phyloP scores from a whole-genome alignment of 2,329 filamentous ascomycete genomes.

The Stemphylium vesicarium region DNA sequence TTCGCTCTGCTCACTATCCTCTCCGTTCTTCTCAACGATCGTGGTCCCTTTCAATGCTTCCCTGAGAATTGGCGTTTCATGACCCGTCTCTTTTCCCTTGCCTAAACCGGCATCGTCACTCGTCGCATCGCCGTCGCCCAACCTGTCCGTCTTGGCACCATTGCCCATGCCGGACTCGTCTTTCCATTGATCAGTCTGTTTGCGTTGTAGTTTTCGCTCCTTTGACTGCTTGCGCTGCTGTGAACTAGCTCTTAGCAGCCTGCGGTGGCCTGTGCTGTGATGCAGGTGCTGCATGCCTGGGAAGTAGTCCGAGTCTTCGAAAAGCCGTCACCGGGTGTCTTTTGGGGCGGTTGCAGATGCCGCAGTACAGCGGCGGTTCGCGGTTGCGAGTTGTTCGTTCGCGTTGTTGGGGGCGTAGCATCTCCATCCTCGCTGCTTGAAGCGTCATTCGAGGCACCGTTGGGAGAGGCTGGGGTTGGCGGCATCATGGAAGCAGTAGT shows the following conservation, averaged over 20 bases:
- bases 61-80: conserved; percentile 33
- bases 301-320: conserved; percentile 53
- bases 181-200: conserved; percentile 50
- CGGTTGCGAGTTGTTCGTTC: conserved; percentile 27
- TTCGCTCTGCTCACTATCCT: conserved; percentile 23
- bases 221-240: conserved; percentile 40
- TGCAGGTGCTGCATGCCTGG: conserved; percentile 44
- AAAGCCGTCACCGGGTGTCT: conserved; percentile 49
- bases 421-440: conserved; percentile 34
- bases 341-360: conserved; percentile 42
- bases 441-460: conserved; percentile 43
- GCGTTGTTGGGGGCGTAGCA: conserved; percentile 18
- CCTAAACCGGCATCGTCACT: conserved; percentile 24
- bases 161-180: conserved; percentile 56
- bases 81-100: conserved; percentile 1
- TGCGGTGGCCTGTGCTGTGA: conserved; percentile 18
- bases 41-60: conserved; percentile 44
- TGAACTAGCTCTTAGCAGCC: conserved; percentile 32
- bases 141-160: conserved; percentile 52
- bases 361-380: conserved; percentile 38
- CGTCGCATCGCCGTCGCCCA: conserved; percentile 50
- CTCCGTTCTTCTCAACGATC: conserved; percentile 37
- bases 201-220: conserved; percentile 43
- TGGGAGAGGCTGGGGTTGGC: conserved; percentile 39
- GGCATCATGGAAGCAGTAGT: conserved; percentile 23